Evolutionary conservation across 257 asterid genomes (phyloP), one percentile per base, ranked within the genome.

Genomic region (Nicotiana undulata): DNA sequence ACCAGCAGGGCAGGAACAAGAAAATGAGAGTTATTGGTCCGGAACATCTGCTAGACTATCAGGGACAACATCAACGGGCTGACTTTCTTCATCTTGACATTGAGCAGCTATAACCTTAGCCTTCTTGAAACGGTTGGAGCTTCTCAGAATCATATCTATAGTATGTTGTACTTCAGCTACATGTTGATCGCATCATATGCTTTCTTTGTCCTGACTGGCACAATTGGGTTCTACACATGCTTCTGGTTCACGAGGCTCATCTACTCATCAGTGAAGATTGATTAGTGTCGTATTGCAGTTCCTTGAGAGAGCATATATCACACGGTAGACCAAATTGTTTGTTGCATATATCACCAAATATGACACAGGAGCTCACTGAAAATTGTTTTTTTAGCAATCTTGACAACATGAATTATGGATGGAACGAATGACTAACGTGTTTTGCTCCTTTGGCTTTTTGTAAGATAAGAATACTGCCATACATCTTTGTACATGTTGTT

Each of bases 341-440:
- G 28, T 26, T 26, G 0, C 28, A 26, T 26, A 26, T 26, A 26
- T 26, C 28, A 26, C 86, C 84, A 2, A 97, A 93, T 79, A 85
- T 90, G 31, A 76, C 92, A n/a, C 91, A 85, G 3, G 98, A 94
- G 34, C 90, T 91, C 84, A 60, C 92, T 0, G 98, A 91, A 61
- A 91, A 88, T 76, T 92, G 90, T 16, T 93, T 95, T 83, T 91
- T 93, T 80, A 88, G 82, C 88, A 97, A 93, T 79, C 89, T 93
- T 53, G 99, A 95, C 29, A 96, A 91, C 79, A 84, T 89, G 92
- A 89, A 85, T 88, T 93, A 91, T 77, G 90, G 84, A 81, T 93
- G 98, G 97, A 93, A 93, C 88, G 92, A 83, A 15, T 90, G 90
- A 91, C 87, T 76, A 80, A 87, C 90, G 29, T 82, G 84, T 59